These are phyloP conservation scores for Azolla pinnata DNA, from an alignment of 75 land plant species.

Conservation along the genomic window DNA sequence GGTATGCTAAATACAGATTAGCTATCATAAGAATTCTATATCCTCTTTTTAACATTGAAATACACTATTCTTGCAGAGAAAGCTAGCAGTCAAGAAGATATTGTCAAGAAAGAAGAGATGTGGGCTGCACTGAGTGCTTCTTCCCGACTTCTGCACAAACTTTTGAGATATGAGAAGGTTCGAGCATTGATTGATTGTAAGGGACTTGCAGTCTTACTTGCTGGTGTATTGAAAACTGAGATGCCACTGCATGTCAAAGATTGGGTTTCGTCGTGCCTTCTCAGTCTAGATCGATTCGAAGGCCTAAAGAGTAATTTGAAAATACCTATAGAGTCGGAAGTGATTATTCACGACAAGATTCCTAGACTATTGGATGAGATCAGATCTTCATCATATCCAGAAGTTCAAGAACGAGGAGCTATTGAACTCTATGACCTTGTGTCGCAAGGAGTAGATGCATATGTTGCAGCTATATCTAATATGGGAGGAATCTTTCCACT, in stretches of 20 bases:
- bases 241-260: conserved; percentile 51
- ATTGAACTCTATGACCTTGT: conserved; percentile 46
- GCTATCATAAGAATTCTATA: no score
- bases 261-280: conserved; percentile 61
- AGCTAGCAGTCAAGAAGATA: no score
- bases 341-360: conserved; percentile 53
- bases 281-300: conserved; percentile 32
- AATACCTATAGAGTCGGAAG: conserved; percentile 41
- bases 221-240: conserved; percentile 25
- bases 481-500: conserved; percentile 68
- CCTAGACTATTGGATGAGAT: conserved; percentile 55
- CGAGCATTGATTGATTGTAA: conserved; percentile 13
- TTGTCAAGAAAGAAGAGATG: conserved; percentile 31
- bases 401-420: conserved; percentile 41
- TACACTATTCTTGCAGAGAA: no score
- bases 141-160: conserved; percentile 44
- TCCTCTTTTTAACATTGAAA: no score
- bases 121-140: conserved; percentile 45
- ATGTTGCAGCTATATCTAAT: conserved; percentile 46
- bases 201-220: conserved; percentile 25
- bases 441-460: conserved; percentile 41
- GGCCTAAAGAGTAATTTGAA: conserved; percentile 14
- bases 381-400: conserved; percentile 19
- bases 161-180: conserved; percentile 32
- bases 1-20: no score